These are phyloP conservation scores for Ceratobasidium papillatum DNA, from an alignment of 1,284 basidiomycete species.

Conservation along the genomic window DNA sequence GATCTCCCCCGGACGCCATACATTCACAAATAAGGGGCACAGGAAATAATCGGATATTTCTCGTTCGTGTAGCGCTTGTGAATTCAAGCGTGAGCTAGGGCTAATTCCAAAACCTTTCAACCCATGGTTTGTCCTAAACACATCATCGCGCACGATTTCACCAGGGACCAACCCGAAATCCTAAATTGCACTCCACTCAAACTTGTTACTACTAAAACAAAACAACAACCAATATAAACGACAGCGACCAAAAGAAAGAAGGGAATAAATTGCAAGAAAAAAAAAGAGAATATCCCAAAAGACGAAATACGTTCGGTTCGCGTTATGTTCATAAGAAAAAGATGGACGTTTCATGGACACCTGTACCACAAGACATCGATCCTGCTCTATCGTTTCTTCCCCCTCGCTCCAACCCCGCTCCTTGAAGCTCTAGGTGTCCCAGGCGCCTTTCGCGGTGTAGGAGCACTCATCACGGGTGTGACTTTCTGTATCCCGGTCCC, in stretches of 20 bases:
- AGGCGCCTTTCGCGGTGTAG: constrained; percentile 23
- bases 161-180: not conserved
- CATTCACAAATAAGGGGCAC: not conserved
- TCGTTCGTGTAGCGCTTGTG: too few species aligned
- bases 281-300: not conserved
- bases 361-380: not conserved
- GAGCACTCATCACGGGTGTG: constrained; percentile 20
- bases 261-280: not conserved
- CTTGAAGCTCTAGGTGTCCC: constrained; percentile 29
- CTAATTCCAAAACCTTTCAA: too few species aligned
- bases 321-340: not conserved
- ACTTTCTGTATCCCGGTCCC: constrained; percentile 16
- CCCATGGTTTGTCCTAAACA: not conserved
- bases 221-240: not conserved
- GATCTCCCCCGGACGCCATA: not conserved
- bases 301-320: not conserved
- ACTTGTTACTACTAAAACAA: constrained; percentile 18
- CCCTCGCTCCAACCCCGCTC: constrained; percentile 6
- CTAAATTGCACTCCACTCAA: not conserved
- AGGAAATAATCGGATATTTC: too few species aligned
- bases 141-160: not conserved
- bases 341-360: not conserved
- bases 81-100: too few species aligned
- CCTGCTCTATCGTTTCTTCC: constrained; percentile 15
- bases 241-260: not conserved